Percentiles rank a stretch among this genome's conserved stretches.
Conservation (phyloP, 2,329 filamentous ascomycete genomes). For the Ophiostoma himal-ulmi region DNA sequence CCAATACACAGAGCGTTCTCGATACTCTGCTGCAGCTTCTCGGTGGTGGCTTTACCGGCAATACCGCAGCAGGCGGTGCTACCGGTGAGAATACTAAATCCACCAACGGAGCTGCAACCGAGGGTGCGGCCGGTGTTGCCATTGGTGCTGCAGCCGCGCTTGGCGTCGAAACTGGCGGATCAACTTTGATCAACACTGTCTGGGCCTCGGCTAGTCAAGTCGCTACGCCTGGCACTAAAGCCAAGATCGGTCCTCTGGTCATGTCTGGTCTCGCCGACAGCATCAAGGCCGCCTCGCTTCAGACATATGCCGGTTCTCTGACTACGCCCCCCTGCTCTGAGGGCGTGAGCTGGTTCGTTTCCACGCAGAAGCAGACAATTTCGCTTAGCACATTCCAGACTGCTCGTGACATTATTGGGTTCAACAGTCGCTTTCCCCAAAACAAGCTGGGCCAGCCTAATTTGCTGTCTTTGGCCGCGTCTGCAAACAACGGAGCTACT, state of each 20-base stretch:
- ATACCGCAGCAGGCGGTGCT: not conserved
- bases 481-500: slow-evolving; percentile 7
- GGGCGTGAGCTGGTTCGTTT: slow-evolving; percentile 44
- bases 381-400: slow-evolving; percentile 36
- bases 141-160: not conserved
- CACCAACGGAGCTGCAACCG: not conserved
- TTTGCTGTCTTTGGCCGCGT: slow-evolving; percentile 25
- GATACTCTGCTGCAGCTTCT: slow-evolving; percentile 5
- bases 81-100: slow-evolving; percentile 31
- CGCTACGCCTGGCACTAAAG: slow-evolving; percentile 38
- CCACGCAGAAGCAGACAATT: slow-evolving; percentile 39
- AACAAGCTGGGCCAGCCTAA: slow-evolving; percentile 39
- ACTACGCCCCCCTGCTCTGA: slow-evolving; percentile 48
- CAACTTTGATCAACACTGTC: slow-evolving; percentile 43
- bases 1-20: not conserved
- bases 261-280: slow-evolving; percentile 40
- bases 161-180: slow-evolving; percentile 29
- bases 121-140: slow-evolving; percentile 25
- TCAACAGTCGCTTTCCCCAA: slow-evolving; percentile 45
- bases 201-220: slow-evolving; percentile 40
- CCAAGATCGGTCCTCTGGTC: slow-evolving; percentile 38
- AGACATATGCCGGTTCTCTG: slow-evolving; percentile 43
- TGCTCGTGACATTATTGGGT: slow-evolving; percentile 41
- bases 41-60: slow-evolving; percentile 37
- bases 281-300: slow-evolving; percentile 36